Evolutionary conservation across 2,329 filamentous ascomycete genomes (phyloP), one percentile per base, ranked within the genome.

Genomic region (Arthrobotrys sphaeroides): DNA sequence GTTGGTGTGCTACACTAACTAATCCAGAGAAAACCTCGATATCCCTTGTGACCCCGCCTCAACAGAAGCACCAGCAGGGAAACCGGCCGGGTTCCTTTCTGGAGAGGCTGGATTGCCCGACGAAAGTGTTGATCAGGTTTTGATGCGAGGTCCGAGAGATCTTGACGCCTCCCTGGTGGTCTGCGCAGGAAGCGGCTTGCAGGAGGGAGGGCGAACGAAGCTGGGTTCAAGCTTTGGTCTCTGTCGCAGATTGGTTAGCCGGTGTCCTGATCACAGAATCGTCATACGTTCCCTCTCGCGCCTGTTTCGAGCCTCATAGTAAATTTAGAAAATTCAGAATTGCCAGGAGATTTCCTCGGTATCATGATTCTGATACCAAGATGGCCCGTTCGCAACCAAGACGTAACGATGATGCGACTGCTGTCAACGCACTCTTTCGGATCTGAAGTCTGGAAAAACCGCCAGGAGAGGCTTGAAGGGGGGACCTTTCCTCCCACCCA

Each of bases 21-120:
- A 73, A 66, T 36, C 47, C 45, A 38, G 43, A 61, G 49, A 53
- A n/a, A n/a, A n/a, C n/a, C 38, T 59, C 59, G 53, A 47, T 49
- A 49, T 67, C 70, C 62, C 70, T 74, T 74, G 70, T 74, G 70
- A 74, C 70, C 70, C 70, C 62, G 62, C 70, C 62, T 74, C 61
- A 62, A 62, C 61, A 55, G 51, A 53, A 40, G 20, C n/a, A n/a
- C n/a, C n/a, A n/a, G n/a, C 18, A 40, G 66, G 22, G 45, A 70
- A 62, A 66, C 49, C 45, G 55, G 53, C 55, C 55, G 60, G 70
- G 28, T 28, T 45, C 10, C 33, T 55, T 68, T 38, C 49, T 67
- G 55, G 59, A 36, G 64, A 59, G 26, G 51, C 51, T 61, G 62
- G 61, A 64, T 57, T 67, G 62, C 43, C 61, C 70, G 70, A 74